A percentile compares a stretch with the other conserved stretches of the same genome.
phyloP scores from a whole-genome alignment of 352 stramenopile genomes.

The Hyaloperonospora arabidopsidis region DNA sequence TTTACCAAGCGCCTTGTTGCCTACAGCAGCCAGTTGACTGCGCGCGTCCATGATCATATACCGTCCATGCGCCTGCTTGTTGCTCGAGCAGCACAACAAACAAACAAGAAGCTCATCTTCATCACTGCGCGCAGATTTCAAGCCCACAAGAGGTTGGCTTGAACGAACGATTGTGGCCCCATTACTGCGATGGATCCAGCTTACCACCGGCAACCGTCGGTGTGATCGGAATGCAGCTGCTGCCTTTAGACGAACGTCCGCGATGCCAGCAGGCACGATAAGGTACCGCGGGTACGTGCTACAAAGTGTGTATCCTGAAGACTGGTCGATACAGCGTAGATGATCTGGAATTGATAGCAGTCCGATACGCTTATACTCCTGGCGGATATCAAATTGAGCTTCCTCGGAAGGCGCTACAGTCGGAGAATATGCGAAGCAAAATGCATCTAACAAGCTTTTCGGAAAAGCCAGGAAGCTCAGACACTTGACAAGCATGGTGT shows the following conservation, averaged over 20 bases:
- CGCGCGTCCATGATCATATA: conserved; percentile 84
- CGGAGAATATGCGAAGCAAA: conserved; percentile 75
- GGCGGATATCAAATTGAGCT: conserved; percentile 68
- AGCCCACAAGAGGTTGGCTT: conserved; percentile 68
- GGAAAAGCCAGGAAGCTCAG: conserved; percentile 69
- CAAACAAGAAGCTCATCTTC: conserved; percentile 76
- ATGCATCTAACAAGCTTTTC: conserved; percentile 61
- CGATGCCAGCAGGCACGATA: conserved; percentile 87
- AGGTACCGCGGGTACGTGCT: conserved; percentile 93
- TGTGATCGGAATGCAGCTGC: conserved; percentile 67
- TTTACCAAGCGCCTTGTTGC: conserved; percentile 89
- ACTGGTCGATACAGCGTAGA: conserved; percentile 75
- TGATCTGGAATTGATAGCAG: conserved; percentile 54
- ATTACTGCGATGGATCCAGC: conserved; percentile 65
- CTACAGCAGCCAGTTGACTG: conserved; percentile 74
- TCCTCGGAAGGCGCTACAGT: conserved; percentile 66
- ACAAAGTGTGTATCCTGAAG: conserved; percentile 76
- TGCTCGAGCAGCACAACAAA: conserved; percentile 57
- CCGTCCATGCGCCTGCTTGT: conserved; percentile 34
- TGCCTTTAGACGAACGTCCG: conserved; percentile 80
- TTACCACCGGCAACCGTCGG: conserved; percentile 61
- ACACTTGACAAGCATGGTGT: conserved; percentile 70
- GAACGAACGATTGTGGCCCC: conserved; percentile 75
- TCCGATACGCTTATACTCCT: conserved; percentile 74
- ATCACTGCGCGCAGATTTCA: conserved; percentile 66